Conservation (phyloP, 176 grass and related monocot genomes). For the Microstegium vimineum region DNA sequence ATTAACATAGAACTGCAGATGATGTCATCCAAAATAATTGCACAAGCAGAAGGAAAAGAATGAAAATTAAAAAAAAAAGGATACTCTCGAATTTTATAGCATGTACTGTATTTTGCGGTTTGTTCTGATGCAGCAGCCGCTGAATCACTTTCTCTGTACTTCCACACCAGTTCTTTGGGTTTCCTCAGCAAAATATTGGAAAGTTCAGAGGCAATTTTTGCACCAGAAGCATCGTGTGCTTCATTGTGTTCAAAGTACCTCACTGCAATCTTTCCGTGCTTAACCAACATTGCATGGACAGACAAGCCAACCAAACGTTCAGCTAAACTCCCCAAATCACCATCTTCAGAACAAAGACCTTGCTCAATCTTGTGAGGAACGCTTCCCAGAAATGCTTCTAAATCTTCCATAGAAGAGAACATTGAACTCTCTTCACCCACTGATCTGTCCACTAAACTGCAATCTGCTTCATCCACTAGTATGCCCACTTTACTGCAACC, state of each 20-base stretch:
- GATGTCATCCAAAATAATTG: constrained; percentile 25
- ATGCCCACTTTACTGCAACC: constrained; percentile 15
- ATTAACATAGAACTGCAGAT: background rate
- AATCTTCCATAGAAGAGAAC: constrained; percentile 59
- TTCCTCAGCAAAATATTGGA: constrained; percentile 68
- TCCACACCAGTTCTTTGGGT: constrained; percentile 70
- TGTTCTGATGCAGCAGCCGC: constrained; percentile 21
- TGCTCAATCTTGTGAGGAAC: constrained; percentile 86
- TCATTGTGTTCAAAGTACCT: constrained; percentile 32
- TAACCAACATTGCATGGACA: constrained; percentile 52
- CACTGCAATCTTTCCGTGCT: constrained; percentile 37
- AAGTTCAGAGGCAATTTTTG: constrained; percentile 47
- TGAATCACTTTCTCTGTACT: constrained; percentile 52
- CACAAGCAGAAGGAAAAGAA: constrained; percentile 14
- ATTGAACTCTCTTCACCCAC: constrained; percentile 14
- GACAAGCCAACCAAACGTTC: constrained; percentile 72
- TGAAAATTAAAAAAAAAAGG: constrained; percentile 43
- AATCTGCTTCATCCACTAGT: constrained; percentile 33
- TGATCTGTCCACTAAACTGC: constrained; percentile 10
- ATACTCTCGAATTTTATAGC: constrained; percentile 91
- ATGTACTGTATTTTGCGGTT: constrained; percentile 35
- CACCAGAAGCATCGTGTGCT: constrained; percentile 33
- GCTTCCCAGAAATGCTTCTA: constrained; percentile 61
- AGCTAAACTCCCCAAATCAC: constrained; percentile 68
- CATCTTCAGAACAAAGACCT: constrained; percentile 58